Conservation (phyloP, 768 basidiomycete species). For the Mrakia frigida region DNA sequence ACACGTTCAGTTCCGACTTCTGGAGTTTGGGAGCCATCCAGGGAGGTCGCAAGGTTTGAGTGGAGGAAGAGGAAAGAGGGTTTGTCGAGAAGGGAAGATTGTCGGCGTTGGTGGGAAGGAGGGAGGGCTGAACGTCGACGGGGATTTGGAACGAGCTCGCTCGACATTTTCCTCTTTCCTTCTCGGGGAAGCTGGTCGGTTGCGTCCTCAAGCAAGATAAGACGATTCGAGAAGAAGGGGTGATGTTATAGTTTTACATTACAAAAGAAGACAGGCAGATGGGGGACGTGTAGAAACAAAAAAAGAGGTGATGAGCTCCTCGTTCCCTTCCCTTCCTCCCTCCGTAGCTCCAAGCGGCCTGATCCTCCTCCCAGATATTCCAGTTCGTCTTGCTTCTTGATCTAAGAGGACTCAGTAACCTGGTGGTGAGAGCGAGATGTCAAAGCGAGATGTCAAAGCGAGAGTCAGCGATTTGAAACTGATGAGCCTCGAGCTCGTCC, state of each 20-base stretch:
- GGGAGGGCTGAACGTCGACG: too few relatives aligned
- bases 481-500: too few relatives aligned
- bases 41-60: too few relatives aligned
- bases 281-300: not conserved
- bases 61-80: too few relatives aligned
- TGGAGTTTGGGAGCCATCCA: too few relatives aligned
- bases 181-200: too few relatives aligned
- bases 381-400: not conserved
- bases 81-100: too few relatives aligned
- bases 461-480: too few relatives aligned
- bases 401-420: not conserved
- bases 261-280: not conserved
- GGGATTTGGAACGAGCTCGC: too few relatives aligned
- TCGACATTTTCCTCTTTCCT: too few relatives aligned
- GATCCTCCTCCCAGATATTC: not conserved
- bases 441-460: not conserved
- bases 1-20: not conserved
- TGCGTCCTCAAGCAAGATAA: too few relatives aligned
- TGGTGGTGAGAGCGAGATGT: not conserved
- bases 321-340: not conserved
- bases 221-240: not conserved
- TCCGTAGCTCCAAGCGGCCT: not conserved
- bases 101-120: too few relatives aligned
- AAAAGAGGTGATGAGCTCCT: not conserved
- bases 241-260: slow-evolving; percentile 1